Evolutionary conservation across 345 rosid genomes (phyloP).

Genomic region (Jatropha curcas): DNA sequence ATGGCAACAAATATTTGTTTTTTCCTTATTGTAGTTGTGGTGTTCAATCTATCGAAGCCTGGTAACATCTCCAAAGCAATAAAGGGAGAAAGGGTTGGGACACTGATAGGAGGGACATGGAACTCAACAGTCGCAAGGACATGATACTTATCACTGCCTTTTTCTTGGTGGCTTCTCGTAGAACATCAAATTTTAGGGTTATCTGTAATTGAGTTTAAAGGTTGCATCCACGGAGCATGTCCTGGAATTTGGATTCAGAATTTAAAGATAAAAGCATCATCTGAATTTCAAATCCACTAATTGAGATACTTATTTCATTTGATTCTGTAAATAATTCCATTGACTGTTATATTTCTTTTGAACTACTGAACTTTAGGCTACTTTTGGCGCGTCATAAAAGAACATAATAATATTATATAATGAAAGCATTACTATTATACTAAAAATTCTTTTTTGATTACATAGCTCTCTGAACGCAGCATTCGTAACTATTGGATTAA

Average conservation of each 20-base stretch:
- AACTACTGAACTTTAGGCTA: background rate
- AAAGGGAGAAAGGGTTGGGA: slow-evolving; percentile 85
- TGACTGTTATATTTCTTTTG: background rate
- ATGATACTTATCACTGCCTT: slow-evolving; percentile 12
- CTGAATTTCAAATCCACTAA: background rate
- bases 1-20: background rate
- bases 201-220: slow-evolving; percentile 1
- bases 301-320: background rate
- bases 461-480: too few relatives aligned
- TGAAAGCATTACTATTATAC: too few relatives aligned
- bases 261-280: background rate
- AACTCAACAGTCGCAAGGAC: slow-evolving; percentile 39
- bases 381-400: too few relatives aligned
- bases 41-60: slow-evolving; percentile 73
- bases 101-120: slow-evolving; percentile 67
- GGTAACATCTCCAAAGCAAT: slow-evolving; percentile 92
- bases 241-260: background rate
- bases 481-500: too few relatives aligned
- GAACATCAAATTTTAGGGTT: background rate
- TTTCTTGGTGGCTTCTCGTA: background rate
- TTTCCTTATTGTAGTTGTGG: slow-evolving; percentile 69
- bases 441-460: too few relatives aligned
- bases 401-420: too few relatives aligned
- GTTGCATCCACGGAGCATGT: slow-evolving; percentile 1
- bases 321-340: background rate